phyloP scores from a whole-genome alignment of 106 monocot species.

The Dendrobium nobile region DNA sequence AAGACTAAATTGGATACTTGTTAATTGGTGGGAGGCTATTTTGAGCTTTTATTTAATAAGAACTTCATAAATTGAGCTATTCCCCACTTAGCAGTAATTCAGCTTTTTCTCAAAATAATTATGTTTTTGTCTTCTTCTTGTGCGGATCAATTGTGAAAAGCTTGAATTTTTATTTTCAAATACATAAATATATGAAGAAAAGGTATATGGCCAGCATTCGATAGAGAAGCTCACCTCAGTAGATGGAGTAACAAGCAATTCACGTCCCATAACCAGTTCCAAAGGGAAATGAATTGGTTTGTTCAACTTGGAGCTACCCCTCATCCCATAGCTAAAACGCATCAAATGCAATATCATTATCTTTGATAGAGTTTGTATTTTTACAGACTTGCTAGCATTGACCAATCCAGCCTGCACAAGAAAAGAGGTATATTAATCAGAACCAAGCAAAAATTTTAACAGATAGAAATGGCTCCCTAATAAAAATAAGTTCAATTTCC shows the following conservation, averaged over 20 bases:
- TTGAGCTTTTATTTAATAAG: no score
- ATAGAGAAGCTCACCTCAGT: conserved; percentile 46
- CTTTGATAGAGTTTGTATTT: conserved; percentile 75
- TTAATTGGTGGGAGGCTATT: no score
- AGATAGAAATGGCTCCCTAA: background rate
- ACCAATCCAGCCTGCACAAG: conserved; percentile 60
- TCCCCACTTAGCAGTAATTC: no score
- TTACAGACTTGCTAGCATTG: conserved; percentile 76
- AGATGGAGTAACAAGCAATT: conserved; percentile 62
- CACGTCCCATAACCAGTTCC: conserved; percentile 71
- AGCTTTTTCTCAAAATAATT: no score
- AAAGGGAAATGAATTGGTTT: conserved; percentile 74
- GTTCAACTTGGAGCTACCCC: conserved; percentile 74
- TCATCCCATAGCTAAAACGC: conserved; percentile 89
- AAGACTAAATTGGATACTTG: no score
- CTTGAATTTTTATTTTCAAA: background rate
- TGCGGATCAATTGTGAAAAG: no score
- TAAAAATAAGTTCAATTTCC: background rate
- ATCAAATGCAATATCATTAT: conserved; percentile 92
- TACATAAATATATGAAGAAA: background rate
- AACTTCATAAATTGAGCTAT: no score
- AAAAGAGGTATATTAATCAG: background rate
- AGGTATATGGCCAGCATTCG: background rate
- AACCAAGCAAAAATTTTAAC: background rate
- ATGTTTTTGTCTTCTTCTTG: no score